Conservation (phyloP, 257 asterid species). For the Rehmannia glutinosa region DNA sequence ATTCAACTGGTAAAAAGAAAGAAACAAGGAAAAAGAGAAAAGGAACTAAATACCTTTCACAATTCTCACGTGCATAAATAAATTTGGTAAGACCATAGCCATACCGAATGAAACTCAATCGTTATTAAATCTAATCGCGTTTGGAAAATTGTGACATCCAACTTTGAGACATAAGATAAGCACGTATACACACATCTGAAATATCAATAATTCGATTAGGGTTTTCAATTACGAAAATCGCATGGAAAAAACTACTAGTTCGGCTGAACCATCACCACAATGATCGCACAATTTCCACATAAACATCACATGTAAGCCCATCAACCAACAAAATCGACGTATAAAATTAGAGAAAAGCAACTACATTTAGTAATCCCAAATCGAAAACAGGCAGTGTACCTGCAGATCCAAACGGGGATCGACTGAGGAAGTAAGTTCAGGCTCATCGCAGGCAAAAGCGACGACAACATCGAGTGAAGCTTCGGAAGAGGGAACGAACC, state of each 20-base stretch:
- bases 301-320: neutral
- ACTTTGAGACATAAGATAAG: neutral
- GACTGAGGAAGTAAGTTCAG: conserved; percentile 26
- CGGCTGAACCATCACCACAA: conserved; percentile 5
- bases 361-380: neutral
- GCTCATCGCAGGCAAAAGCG: conserved; percentile 55
- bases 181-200: neutral
- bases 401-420: conserved; percentile 33
- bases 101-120: neutral
- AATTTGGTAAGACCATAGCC: neutral
- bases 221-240: conserved; percentile 1
- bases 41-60: neutral
- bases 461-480: conserved; percentile 63
- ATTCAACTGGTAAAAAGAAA: neutral
- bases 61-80: neutral
- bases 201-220: conserved; percentile 8
- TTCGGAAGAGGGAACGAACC: conserved; percentile 57
- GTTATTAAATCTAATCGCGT: neutral
- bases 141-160: neutral
- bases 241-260: neutral
- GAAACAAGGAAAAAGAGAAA: neutral
- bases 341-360: neutral
- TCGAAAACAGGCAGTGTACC: conserved; percentile 31
- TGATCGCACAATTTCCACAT: neutral
- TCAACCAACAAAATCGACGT: conserved; percentile 1